Conservation (phyloP, 139 green algal genomes). For the Deuterostichococcus epilithicus region DNA sequence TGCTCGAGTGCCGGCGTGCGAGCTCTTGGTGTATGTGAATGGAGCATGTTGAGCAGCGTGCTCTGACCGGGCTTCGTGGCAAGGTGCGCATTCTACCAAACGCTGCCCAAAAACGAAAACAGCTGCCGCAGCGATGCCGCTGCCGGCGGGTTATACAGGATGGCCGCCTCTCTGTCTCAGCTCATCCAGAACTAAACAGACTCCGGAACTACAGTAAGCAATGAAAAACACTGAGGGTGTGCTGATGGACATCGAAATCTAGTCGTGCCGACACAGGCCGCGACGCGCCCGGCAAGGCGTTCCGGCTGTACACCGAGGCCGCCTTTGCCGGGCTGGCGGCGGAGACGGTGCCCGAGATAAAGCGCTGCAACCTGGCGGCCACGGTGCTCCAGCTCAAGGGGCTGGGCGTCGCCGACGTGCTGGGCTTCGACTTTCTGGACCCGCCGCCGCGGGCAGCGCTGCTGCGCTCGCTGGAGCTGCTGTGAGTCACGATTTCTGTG, state of each 20-base stretch:
- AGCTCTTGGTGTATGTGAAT: too few species aligned
- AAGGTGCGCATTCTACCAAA: too few species aligned
- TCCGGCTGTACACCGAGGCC: slow-evolving; percentile 86
- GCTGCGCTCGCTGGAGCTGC: slow-evolving; percentile 79
- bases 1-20: too few species aligned
- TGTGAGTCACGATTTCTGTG: slow-evolving; percentile 29
- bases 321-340: slow-evolving; percentile 55
- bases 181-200: too few species aligned
- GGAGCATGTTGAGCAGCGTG: too few species aligned
- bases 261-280: too few species aligned
- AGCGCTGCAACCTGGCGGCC: slow-evolving; percentile 60
- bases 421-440: slow-evolving; percentile 90
- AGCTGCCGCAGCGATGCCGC: too few species aligned
- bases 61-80: too few species aligned
- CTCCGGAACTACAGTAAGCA: background rate
- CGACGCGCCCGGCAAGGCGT: slow-evolving; percentile 83
- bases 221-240: background rate
- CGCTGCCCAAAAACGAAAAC: too few species aligned
- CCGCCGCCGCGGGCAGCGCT: slow-evolving; percentile 79
- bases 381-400: slow-evolving; percentile 82
- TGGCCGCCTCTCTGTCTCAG: too few species aligned
- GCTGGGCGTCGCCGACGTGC: slow-evolving; percentile 86
- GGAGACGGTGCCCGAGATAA: slow-evolving; percentile 73
- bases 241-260: too few species aligned
- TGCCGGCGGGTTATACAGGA: too few species aligned